A percentile compares a stretch with the other conserved stretches of the same genome.
phyloP scores from a whole-genome alignment of 78 protist genomes.

The Dictyostelium firmibasis region DNA sequence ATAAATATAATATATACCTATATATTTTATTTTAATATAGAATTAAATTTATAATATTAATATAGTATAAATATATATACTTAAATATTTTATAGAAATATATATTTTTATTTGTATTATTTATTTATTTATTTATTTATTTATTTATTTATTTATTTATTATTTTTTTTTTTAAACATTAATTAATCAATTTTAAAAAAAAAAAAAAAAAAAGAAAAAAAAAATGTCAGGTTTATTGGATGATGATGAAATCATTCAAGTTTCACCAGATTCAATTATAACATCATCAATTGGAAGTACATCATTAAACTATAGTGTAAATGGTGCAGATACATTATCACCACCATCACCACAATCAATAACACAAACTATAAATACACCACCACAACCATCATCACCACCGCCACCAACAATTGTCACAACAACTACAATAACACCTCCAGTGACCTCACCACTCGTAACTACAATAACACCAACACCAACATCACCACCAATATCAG shows the following conservation, averaged over 20 bases:
- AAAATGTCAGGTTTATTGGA: constrained; percentile 24
- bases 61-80: not conserved
- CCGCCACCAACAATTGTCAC: not conserved
- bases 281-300: not conserved
- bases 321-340: not conserved
- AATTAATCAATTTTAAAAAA: not conserved
- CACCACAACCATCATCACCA: not conserved
- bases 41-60: not conserved
- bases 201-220: not conserved
- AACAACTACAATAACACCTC: not conserved
- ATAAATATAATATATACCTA: too few relatives aligned
- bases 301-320: not conserved
- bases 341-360: not conserved
- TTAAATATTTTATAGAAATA: not conserved
- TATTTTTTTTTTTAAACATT: not conserved
- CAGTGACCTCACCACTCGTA: not conserved
- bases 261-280: not conserved
- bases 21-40: not conserved
- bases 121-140: not conserved
- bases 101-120: not conserved
- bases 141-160: not conserved
- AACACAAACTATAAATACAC: not conserved
- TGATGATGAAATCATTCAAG: constrained; percentile 44
- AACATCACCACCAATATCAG: not conserved
- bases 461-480: not conserved